Base-by-base conservation (phyloP, 495 filamentous ascomycete genomes). In the Penicillium egyptiacum region DNA sequence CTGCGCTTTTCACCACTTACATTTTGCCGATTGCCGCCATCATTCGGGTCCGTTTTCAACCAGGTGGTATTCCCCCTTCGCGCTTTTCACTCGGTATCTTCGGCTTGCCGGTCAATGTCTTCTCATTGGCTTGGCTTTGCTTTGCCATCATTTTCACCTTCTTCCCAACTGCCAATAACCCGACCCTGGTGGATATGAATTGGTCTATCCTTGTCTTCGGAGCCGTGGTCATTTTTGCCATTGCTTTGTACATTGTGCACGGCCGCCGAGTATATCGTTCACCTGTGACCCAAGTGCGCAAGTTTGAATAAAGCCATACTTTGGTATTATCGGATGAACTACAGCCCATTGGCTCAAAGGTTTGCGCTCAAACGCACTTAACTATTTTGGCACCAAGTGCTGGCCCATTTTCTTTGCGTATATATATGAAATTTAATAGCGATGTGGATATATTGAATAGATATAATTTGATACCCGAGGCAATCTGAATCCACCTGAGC, bases 101-200 rank as follows among this genome's bases (percentile, higher is more conserved):
- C 16, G 66, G 66, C 0, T 37, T 69, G 50, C 51, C 66, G 1
- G 55, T 67, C 26, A 69, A 69, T 28, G 37, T 67, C 3, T 69
- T 69, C 49, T 61, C 66, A 5, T 44, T 67, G 20, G 58, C 51
- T 5, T 69, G 59, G 55, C 64, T 69, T 16, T 63, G 59, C 59
- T 69, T 69, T 25, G 61, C 73, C 23, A 70, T 75, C 17, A 70
- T 78, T 37, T 80, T 78, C 54, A 79, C 74, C 40, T 80, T 79
- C 55, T 81, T 76, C 73, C 78, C 78, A 0, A 71, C 69, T 1
- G 53, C 67, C 0, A 68, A 61, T 31, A 52, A 69, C 42, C 69
- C 70, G 4, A 71, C 66, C 3, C 65, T 63, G 0, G 54, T 61
- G 17, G 57, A 58, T 35, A 79, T 80, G 77, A 79, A 80, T 54